Evolutionary conservation across 495 filamentous ascomycete genomes (phyloP).

Genomic region (Talaromyces borbonicus): DNA sequence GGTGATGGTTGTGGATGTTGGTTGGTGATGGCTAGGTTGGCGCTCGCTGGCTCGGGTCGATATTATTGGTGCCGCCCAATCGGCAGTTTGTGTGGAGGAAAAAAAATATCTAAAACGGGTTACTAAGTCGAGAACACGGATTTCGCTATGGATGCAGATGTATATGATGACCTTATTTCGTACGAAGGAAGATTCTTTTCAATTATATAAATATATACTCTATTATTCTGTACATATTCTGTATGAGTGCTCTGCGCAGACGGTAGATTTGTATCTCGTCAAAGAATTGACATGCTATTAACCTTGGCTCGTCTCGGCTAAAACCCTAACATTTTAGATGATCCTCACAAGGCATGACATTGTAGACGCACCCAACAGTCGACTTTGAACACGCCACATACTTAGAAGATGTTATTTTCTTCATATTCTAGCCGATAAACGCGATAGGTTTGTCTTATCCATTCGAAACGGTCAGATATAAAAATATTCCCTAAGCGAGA

Average conservation of each 20-base stretch:
- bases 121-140: neutral
- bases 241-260: too few species aligned
- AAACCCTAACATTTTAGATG: conserved; percentile 21
- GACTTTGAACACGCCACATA: too few species aligned
- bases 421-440: too few species aligned
- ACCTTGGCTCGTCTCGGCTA: conserved; percentile 29
- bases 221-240: neutral
- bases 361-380: too few species aligned
- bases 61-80: conserved; percentile 23
- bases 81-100: conserved; percentile 16
- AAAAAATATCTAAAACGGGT: neutral
- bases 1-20: neutral
- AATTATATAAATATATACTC: neutral
- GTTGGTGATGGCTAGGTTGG: conserved; percentile 8
- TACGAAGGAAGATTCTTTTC: neutral
- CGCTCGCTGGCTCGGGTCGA: conserved; percentile 11
- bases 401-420: too few species aligned
- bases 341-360: too few species aligned
- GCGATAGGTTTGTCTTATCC: too few species aligned
- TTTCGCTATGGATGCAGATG: neutral
- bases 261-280: neutral
- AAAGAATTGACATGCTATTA: neutral
- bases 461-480: too few species aligned
- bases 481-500: too few species aligned
- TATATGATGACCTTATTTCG: too few species aligned